These are phyloP conservation scores for Corymbia calophylla DNA, from an alignment of 441 rosid species.

Conservation along the genomic window DNA sequence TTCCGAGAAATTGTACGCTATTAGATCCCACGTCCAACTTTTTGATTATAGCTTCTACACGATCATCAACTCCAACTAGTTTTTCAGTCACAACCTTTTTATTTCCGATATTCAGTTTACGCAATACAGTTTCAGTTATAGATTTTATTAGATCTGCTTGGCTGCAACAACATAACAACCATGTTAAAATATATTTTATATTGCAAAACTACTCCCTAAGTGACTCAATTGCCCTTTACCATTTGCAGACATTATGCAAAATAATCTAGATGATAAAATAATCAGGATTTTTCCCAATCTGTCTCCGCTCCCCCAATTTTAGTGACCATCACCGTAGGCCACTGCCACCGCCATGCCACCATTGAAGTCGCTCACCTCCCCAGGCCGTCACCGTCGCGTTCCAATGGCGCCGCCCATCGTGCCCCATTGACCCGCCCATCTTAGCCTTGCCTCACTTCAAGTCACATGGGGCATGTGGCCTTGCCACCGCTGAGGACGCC, in stretches of 20 bases:
- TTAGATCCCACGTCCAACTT: not conserved
- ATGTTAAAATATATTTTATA: not conserved
- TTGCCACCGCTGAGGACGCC: fast-evolving
- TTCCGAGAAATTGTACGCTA: not conserved
- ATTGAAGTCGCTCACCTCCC: fast-evolving
- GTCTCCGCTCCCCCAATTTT: not conserved
- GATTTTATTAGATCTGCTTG: not conserved
- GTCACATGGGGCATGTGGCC: fast-evolving
- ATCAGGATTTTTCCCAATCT: not conserved
- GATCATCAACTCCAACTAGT: not conserved
- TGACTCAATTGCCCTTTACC: not conserved
- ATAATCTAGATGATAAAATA: not conserved
- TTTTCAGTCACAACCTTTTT: not conserved
- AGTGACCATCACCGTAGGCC: not conserved
- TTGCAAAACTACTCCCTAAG: not conserved
- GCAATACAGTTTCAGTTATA: not conserved
- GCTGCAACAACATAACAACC: not conserved
- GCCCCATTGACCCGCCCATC: too few relatives aligned
- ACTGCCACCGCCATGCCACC: not conserved
- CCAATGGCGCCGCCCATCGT: fast-evolving
- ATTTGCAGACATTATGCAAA: too few relatives aligned
- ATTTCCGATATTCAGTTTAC: not conserved
- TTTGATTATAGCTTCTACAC: not conserved
- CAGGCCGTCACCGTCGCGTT: fast-evolving
- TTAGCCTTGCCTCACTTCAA: too few relatives aligned